Percentiles rank a stretch among this genome's conserved stretches.
Evolutionary conservation across 441 rosid genomes (phyloP).

Genomic region (Arabidopsis hybrid): DNA sequence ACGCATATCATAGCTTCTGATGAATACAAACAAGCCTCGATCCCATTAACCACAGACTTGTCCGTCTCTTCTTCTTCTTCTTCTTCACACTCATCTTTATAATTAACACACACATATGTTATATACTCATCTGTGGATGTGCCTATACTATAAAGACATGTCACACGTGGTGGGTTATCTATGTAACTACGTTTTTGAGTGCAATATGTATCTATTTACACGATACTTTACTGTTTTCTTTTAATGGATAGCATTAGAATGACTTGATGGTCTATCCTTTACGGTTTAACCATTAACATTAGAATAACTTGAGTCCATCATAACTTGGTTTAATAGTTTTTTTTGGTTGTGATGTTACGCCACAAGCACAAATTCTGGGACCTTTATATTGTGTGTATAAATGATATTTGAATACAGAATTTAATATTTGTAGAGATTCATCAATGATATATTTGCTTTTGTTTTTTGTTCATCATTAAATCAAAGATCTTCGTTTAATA

Average conservation of each 20-base stretch:
- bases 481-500: neutral
- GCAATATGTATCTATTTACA: neutral
- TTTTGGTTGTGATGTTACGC: neutral
- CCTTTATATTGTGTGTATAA: neutral
- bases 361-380: neutral
- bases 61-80: conserved; percentile 36
- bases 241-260: neutral
- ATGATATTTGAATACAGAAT: neutral
- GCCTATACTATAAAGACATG: neutral
- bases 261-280: neutral
- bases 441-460: neutral
- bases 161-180: conserved; percentile 15
- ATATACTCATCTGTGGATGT: conserved; percentile 1
- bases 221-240: neutral
- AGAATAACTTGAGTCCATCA: neutral
- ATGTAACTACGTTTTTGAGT: too few relatives aligned
- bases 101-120: neutral
- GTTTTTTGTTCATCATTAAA: neutral
- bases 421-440: neutral
- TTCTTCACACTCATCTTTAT: conserved; percentile 27
- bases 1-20: conserved; percentile 36
- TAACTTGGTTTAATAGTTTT: neutral
- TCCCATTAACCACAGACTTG: conserved; percentile 35
- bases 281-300: neutral
- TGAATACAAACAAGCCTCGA: conserved; percentile 39